A percentile compares a stretch with the other conserved stretches of the same genome.
Conservation (phyloP, 2,329 filamentous ascomycete genomes). For the Fusarium duplospermum region DNA sequence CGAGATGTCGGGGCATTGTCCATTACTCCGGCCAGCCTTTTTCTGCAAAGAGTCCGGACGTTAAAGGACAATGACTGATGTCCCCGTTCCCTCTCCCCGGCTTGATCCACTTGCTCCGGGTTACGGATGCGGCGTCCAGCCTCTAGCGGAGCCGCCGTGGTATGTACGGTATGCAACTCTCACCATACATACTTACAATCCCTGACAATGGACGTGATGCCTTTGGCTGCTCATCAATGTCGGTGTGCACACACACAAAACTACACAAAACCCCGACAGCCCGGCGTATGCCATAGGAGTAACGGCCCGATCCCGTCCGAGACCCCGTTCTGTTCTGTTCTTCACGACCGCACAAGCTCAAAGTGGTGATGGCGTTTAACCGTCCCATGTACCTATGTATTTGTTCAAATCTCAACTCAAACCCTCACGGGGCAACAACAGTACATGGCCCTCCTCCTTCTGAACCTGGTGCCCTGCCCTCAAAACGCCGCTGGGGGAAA, state of each 20-base stretch:
- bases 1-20: slow-evolving; percentile 19
- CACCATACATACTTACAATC: slow-evolving; percentile 5
- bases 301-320: neutral
- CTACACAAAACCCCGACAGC: neutral
- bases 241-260: neutral
- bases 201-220: neutral
- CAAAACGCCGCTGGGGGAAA: slow-evolving; percentile 12
- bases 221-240: neutral
- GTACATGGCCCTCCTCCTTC: slow-evolving; percentile 1
- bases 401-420: slow-evolving; percentile 18
- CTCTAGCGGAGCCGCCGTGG: slow-evolving; percentile 2
- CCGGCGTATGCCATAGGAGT: slow-evolving; percentile 2
- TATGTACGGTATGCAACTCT: slow-evolving; percentile 5
- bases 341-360: neutral
- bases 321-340: neutral
- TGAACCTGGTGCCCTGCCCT: slow-evolving; percentile 1
- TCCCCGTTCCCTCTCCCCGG: neutral
- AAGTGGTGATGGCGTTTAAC: neutral
- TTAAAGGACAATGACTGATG: neutral
- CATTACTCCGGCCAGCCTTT: neutral
- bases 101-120: slow-evolving; percentile 25
- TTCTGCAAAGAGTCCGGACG: neutral
- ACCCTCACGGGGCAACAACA: neutral
- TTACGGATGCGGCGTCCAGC: slow-evolving; percentile 19
- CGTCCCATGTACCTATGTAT: neutral